These are phyloP conservation scores for Cystobasidium tubakii DNA, from an alignment of 768 basidiomycete genomes.

Conservation along the genomic window DNA sequence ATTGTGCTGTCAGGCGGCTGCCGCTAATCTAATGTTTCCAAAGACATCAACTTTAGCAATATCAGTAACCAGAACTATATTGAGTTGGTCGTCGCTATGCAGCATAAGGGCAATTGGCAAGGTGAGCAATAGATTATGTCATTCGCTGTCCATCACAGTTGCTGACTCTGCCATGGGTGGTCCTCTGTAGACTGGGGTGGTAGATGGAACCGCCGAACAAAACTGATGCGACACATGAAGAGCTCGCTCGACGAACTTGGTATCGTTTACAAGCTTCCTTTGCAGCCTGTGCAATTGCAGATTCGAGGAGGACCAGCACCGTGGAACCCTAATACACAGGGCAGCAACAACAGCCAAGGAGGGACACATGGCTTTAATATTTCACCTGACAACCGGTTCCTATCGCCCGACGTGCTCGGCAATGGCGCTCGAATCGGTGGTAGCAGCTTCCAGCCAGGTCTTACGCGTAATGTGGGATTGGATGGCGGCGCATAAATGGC, in stretches of 20 bases:
- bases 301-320: constrained; percentile 36
- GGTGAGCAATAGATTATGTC: not conserved
- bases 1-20: not conserved
- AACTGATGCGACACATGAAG: constrained; percentile 70
- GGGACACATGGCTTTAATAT: constrained; percentile 5
- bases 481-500: not conserved
- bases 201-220: constrained; percentile 66
- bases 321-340: constrained; percentile 7
- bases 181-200: constrained; percentile 63
- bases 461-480: not conserved
- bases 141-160: not conserved
- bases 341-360: not conserved
- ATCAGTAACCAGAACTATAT: constrained; percentile 28
- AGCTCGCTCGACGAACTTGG: constrained; percentile 67
- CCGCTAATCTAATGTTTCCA: no score
- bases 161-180: not conserved
- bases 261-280: constrained; percentile 63
- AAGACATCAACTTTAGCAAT: constrained; percentile 20
- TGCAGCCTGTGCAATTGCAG: constrained; percentile 58
- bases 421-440: constrained; percentile 19
- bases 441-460: constrained; percentile 4
- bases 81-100: constrained; percentile 57
- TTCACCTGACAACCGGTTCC: not conserved
- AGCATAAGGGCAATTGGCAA: constrained; percentile 77
- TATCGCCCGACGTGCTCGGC: constrained; percentile 26